Percentiles rank a stretch among this genome's conserved stretches.
Conservation (phyloP, 495 filamentous ascomycete species). For the Glonium stellatum region DNA sequence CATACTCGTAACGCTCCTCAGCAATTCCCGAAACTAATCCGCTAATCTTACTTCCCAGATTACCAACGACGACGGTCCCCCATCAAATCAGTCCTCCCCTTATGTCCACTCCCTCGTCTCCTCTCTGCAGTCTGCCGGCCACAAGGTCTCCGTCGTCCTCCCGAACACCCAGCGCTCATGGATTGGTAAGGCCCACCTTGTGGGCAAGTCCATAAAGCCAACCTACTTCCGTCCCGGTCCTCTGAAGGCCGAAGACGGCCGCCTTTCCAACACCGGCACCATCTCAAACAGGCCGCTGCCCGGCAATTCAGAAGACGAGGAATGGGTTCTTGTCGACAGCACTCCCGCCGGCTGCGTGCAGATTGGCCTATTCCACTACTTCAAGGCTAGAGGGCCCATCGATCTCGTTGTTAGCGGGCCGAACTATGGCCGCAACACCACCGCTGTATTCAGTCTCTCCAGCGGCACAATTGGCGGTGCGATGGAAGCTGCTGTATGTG, state of each 20-base stretch:
- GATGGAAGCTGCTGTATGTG: slow-evolving; percentile 84
- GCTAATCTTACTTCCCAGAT: slow-evolving; percentile 42
- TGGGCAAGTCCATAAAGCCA: slow-evolving; percentile 76
- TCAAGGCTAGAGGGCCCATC: slow-evolving; percentile 65
- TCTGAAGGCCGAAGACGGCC: slow-evolving; percentile 42
- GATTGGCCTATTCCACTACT: slow-evolving; percentile 83
- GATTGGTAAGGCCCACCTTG: slow-evolving; percentile 96
- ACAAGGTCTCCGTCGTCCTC: slow-evolving; percentile 80
- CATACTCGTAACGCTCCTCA: slow-evolving; percentile 22
- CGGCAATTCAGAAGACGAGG: slow-evolving; percentile 54
- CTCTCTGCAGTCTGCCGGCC: slow-evolving; percentile 68
- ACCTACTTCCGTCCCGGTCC: slow-evolving; percentile 70
- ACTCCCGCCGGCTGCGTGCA: slow-evolving; percentile 85
- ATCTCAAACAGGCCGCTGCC: slow-evolving; percentile 50
- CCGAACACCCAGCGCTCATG: slow-evolving; percentile 90
- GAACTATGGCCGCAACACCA: slow-evolving; percentile 93
- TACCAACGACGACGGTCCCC: slow-evolving; percentile 93
- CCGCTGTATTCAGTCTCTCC: slow-evolving; percentile 81
- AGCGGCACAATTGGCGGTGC: slow-evolving; percentile 87
- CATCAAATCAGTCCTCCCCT: slow-evolving; percentile 81
- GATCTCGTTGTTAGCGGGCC: slow-evolving; percentile 87
- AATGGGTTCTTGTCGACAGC: slow-evolving; percentile 88
- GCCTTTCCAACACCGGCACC: slow-evolving; percentile 58
- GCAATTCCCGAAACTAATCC: neutral
- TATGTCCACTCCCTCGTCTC: slow-evolving; percentile 84